Base-by-base conservation (phyloP, 441 rosid species). In the Euphorbia schlechtendalii region DNA sequence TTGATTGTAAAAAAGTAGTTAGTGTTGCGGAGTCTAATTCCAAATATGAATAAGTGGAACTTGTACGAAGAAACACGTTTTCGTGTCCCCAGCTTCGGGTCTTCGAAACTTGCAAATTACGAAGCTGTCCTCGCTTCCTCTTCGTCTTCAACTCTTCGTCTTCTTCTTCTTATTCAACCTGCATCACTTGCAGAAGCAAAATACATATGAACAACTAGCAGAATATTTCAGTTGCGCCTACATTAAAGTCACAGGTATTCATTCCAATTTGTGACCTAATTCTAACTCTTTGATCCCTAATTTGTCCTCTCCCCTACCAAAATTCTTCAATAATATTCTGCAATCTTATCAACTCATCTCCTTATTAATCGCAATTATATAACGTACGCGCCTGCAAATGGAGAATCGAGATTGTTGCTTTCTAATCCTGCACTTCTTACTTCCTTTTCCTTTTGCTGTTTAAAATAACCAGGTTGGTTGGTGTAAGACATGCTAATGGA, bases 401-500 rank as follows among this genome's bases (percentile, higher is more conserved):
- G 46, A 41, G 46, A 41, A 41, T 46, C 51, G 18, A 46, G 13
- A 57, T 66, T 45, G 21, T 59, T 0, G 9, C 11, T 38, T 43
- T 9, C 46, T 66, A 1, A 20, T 62, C 15, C 1, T 32, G 64
- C 10, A 40, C 38, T 30, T 6, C 8, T 25, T 27, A 43, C 1
- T 24, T 36, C 59, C 56, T 56, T 73, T 13, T 62, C 68, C 56
- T 56, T 22, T 28, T 3, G 6, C 2, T 15, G 10, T 45, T 17
- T 45, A 21, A 48, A 28, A 25, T 41, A 49, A 38, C 8, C 28
- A 36, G 59, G 30, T 34, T 34, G 3, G 17, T 52, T 15, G 32
- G 20, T 10, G 57, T 20, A 63, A 67, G 64, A 45, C 64, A 57
- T 57, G 69, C 69, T 65, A 36, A 84, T 86, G 98, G 95, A 87